Conservation (phyloP, 495 filamentous ascomycete genomes). For the Penicillium taxi region DNA sequence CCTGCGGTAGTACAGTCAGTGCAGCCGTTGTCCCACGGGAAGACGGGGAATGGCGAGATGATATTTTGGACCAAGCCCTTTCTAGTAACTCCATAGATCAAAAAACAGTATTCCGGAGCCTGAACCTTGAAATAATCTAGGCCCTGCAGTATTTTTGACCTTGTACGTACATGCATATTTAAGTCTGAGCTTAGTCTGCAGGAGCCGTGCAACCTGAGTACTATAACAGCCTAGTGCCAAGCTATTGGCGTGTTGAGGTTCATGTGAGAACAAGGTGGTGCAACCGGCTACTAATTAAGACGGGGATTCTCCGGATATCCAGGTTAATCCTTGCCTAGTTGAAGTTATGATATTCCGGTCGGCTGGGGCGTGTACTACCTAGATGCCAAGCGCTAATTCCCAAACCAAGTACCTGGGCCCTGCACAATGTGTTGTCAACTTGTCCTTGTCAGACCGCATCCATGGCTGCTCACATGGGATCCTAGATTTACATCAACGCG, state of each 20-base stretch:
- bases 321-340: conserved; percentile 1
- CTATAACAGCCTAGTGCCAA: not conserved
- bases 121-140: not conserved
- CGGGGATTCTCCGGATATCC: not conserved
- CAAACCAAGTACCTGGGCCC: conserved; percentile 3
- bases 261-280: not conserved
- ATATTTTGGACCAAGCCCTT: too few species aligned
- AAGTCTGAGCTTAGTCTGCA: conserved; percentile 1
- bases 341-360: conserved; percentile 4
- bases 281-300: too few species aligned
- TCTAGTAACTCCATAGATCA: too few species aligned
- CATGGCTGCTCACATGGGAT: conserved; percentile 4
- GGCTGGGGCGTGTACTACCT: conserved; percentile 1
- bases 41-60: too few species aligned
- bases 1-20: not conserved
- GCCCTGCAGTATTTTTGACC: not conserved
- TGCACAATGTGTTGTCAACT: not conserved
- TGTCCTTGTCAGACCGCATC: not conserved
- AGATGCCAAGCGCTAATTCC: conserved; percentile 1
- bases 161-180: not conserved
- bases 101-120: too few species aligned
- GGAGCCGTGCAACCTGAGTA: conserved; percentile 4
- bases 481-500: conserved; percentile 1
- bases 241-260: conserved; percentile 4
- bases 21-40: not conserved